Evolutionary conservation across 2,329 filamentous ascomycete genomes (phyloP).

Genomic region (Phaeosphaeria sp.): DNA sequence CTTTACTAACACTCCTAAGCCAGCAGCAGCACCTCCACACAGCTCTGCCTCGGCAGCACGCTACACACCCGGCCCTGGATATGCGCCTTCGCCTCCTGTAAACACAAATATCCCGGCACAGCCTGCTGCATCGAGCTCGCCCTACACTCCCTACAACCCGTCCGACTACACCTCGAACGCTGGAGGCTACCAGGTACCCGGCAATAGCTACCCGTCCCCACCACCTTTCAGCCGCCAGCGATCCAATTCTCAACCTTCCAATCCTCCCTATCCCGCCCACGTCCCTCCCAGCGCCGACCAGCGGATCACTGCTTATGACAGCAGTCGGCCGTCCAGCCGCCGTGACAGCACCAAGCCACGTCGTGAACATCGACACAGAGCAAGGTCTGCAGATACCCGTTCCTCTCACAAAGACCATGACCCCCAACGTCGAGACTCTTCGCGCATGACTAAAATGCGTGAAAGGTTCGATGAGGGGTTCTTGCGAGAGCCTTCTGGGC

Average conservation of each 20-base stretch:
- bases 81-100: slow-evolving; percentile 37
- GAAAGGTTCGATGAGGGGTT: slow-evolving; percentile 45
- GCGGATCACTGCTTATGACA: slow-evolving; percentile 24
- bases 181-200: slow-evolving; percentile 24
- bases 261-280: slow-evolving; percentile 24
- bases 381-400: slow-evolving; percentile 46
- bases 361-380: slow-evolving; percentile 35
- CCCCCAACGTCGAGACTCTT: slow-evolving; percentile 28
- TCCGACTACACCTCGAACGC: slow-evolving; percentile 33
- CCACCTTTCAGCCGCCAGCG: slow-evolving; percentile 44
- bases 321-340: slow-evolving; percentile 30
- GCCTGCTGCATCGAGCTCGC: slow-evolving; percentile 27
- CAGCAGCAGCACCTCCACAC: slow-evolving; percentile 14
- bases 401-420: slow-evolving; percentile 39
- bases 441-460: slow-evolving; percentile 40
- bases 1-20: slow-evolving; percentile 43
- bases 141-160: slow-evolving; percentile 41
- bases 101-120: slow-evolving; percentile 30
- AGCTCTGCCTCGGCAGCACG: slow-evolving; percentile 32
- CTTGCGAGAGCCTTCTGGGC: slow-evolving; percentile 33
- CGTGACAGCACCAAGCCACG: slow-evolving; percentile 37
- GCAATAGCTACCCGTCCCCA: slow-evolving; percentile 35
- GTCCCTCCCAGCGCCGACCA: slow-evolving; percentile 22
- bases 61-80: slow-evolving; percentile 42
- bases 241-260: slow-evolving; percentile 43